These are phyloP conservation scores for Penicillium dipodomyicola DNA, from an alignment of 495 filamentous ascomycete genomes.

Conservation along the genomic window DNA sequence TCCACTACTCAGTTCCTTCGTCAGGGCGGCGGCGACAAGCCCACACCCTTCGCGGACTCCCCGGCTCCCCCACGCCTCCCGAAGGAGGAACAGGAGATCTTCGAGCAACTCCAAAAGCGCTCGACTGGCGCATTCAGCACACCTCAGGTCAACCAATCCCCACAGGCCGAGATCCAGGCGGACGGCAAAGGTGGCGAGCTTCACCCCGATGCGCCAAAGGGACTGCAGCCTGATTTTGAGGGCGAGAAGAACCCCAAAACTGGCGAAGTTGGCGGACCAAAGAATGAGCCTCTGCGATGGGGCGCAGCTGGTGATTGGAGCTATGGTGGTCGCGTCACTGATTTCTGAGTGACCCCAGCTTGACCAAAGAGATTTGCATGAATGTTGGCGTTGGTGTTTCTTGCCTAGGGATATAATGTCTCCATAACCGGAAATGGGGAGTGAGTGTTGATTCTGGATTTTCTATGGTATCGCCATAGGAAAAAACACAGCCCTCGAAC, in stretches of 20 bases:
- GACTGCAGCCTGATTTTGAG: slow-evolving; percentile 87
- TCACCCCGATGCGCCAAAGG: slow-evolving; percentile 67
- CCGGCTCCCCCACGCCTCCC: slow-evolving; percentile 84
- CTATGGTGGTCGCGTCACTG: slow-evolving; percentile 92
- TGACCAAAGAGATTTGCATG: slow-evolving; percentile 15
- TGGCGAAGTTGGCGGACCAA: slow-evolving; percentile 94
- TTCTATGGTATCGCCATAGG: no score
- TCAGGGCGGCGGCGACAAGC: slow-evolving; percentile 29
- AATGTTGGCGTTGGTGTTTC: slow-evolving; percentile 24
- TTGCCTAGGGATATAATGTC: background rate
- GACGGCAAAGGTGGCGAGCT: slow-evolving; percentile 57
- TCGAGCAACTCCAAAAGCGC: slow-evolving; percentile 75
- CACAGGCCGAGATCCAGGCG: slow-evolving; percentile 42
- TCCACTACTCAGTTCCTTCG: slow-evolving; percentile 34
- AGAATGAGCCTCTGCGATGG: slow-evolving; percentile 96
- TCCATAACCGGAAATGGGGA: background rate
- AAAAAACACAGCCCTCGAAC: no score
- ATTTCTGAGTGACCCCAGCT: slow-evolving; percentile 59
- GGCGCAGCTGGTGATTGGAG: slow-evolving; percentile 83
- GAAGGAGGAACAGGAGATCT: slow-evolving; percentile 85
- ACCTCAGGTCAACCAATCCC: slow-evolving; percentile 40
- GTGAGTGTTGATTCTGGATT: background rate
- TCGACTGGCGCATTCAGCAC: slow-evolving; percentile 76
- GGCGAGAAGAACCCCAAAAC: slow-evolving; percentile 91
- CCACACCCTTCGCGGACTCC: slow-evolving; percentile 43